Evolutionary conservation across 2,329 filamentous ascomycete genomes (phyloP), one percentile per base, ranked within the genome.

Genomic region (Sporothrix inflata): DNA sequence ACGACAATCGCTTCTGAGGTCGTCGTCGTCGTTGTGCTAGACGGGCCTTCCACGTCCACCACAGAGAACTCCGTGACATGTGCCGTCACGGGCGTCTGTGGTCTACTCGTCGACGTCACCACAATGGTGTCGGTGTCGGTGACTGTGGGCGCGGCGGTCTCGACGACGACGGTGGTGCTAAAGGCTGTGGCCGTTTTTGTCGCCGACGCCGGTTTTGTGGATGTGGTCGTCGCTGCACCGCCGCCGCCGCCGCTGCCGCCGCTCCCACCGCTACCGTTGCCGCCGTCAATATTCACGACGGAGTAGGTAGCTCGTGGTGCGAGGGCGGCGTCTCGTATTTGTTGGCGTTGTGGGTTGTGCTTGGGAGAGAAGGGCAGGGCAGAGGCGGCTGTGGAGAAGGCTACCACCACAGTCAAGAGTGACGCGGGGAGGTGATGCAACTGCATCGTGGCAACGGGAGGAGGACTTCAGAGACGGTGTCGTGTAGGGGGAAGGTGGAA

Each of bases 201-300:
- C 1, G 49, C 30, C 9, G 53, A 19, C 24, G 49, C 34, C 16
- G 40, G 60, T 42, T 45, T 30, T 14, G 61, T 60, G 1, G 65
- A 4, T 3, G 68, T 68, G 5, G 67, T 49, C 5, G 42, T 49
- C 27, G 61, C n/a, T 9, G 40, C 61, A 21, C 19, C 68, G 27
- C 70, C 34, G 24, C 55, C 53, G 60, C 34, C 45, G 49, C 53
- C 42, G 42, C 19, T 19, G 14, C 42, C 42, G 5, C 7, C 19
- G 47, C n/a, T 19, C 1, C 19, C 57, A 27, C 55, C 55, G 34
- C 51, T 66, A 14, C 71, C 60, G 30, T 66, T 72, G 24, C 72
- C 75, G 51, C 75, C 81, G 61, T 81, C 78, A 72, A 82, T 81
- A 7, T 80, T 79, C 34, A 82, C 80, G 1, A 82, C 79, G 11